Conservation (phyloP, 2,329 filamentous ascomycete species). For the Trichoderma cornu-damae region DNA sequence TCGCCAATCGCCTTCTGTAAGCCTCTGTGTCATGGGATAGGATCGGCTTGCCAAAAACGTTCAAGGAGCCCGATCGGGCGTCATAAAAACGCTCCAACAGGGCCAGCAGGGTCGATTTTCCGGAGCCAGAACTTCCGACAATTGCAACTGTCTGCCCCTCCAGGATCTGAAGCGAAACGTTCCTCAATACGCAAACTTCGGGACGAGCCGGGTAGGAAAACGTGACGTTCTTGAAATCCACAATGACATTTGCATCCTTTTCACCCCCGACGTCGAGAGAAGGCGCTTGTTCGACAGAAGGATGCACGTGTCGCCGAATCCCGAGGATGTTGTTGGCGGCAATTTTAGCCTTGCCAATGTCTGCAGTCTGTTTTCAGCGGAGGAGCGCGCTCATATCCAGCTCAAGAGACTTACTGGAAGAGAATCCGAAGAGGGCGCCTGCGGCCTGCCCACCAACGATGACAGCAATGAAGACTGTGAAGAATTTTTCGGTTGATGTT, state of each 20-base stretch:
- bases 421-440: conserved; percentile 14
- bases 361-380: neutral
- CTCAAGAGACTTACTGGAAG: conserved; percentile 6
- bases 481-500: conserved; percentile 36
- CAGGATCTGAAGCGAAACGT: conserved; percentile 27
- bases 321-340: conserved; percentile 3
- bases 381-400: neutral
- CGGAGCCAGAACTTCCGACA: conserved; percentile 44
- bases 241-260: conserved; percentile 2
- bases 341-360: conserved; percentile 8
- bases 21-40: conserved; percentile 34
- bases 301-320: neutral
- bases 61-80: conserved; percentile 40
- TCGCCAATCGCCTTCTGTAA: conserved; percentile 41
- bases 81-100: conserved; percentile 54
- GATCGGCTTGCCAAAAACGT: conserved; percentile 38
- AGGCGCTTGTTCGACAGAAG: neutral
- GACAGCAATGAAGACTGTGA: conserved; percentile 39
- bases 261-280: neutral
- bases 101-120: conserved; percentile 49
- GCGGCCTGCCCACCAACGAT: conserved; percentile 33
- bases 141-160: conserved; percentile 43
- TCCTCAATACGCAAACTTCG: neutral
- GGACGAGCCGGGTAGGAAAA: conserved; percentile 9
- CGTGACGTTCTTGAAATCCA: conserved; percentile 7